Conservation (phyloP, 768 basidiomycete species). For the Suillus paluster region DNA sequence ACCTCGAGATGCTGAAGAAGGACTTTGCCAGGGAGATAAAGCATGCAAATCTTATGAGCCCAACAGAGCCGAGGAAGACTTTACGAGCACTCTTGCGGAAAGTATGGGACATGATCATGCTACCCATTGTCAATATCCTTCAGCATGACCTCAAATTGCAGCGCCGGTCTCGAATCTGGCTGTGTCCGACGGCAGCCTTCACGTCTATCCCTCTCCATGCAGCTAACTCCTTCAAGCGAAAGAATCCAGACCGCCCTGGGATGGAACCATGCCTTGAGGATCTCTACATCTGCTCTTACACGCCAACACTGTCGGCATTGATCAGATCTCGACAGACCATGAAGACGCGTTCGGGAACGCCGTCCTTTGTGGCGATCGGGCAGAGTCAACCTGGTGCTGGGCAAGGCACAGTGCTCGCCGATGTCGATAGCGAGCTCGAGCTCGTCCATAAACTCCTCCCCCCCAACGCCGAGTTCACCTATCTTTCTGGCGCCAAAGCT, state of each 20-base stretch:
- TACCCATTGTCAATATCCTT: not conserved
- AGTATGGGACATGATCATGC: slow-evolving; percentile 1
- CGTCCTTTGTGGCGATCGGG: too few relatives aligned
- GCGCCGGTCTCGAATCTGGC: slow-evolving; percentile 10
- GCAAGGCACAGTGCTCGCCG: too few relatives aligned
- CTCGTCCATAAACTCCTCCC: slow-evolving; percentile 1
- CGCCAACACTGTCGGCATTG: slow-evolving; percentile 11
- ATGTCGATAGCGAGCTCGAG: too few relatives aligned
- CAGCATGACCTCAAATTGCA: not conserved
- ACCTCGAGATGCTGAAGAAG: slow-evolving; percentile 1
- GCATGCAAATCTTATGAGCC: slow-evolving; percentile 10
- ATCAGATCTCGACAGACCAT: slow-evolving; percentile 9
- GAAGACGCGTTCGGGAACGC: not conserved
- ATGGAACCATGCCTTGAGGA: slow-evolving; percentile 5
- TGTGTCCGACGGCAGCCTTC: slow-evolving; percentile 14
- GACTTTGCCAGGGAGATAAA: slow-evolving; percentile 11
- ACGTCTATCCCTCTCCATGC: slow-evolving; percentile 16
- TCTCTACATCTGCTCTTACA: not conserved
- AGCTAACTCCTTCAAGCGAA: slow-evolving; percentile 35
- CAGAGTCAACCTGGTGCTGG: too few relatives aligned
- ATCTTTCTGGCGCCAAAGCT: not conserved
- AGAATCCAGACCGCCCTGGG: not conserved
- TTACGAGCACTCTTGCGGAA: slow-evolving; percentile 3
- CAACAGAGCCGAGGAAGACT: slow-evolving; percentile 18
- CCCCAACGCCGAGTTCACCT: not conserved